Conservation (phyloP, 805 yeast species). For the Saccharomycopsis microspora region DNA sequence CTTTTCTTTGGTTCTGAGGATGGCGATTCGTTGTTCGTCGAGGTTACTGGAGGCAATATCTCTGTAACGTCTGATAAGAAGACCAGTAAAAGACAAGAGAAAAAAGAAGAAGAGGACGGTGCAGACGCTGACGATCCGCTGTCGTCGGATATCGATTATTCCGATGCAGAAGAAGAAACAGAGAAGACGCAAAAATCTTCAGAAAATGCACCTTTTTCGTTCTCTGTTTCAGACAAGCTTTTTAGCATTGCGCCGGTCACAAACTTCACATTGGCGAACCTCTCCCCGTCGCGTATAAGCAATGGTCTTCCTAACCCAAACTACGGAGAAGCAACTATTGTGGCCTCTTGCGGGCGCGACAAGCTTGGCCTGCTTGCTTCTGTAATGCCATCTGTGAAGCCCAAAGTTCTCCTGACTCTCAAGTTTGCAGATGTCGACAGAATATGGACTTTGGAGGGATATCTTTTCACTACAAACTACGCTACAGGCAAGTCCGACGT, state of each 20-base stretch:
- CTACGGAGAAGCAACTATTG: conserved; percentile 50
- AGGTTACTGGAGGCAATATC: conserved; percentile 9
- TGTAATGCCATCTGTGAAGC: conserved; percentile 58
- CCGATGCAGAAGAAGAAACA: conserved; percentile 13
- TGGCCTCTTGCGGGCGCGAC: conserved; percentile 60
- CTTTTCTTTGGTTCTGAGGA: conserved; percentile 10
- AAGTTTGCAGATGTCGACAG: conserved; percentile 62
- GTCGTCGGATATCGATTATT: conserved; percentile 12
- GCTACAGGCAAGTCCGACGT: conserved; percentile 54
- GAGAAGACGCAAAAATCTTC: background rate
- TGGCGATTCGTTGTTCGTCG: conserved; percentile 11
- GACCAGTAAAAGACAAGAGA: conserved; percentile 1
- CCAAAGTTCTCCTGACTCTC: conserved; percentile 53
- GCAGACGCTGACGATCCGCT: conserved; percentile 12
- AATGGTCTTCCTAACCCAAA: conserved; percentile 64
- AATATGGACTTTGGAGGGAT: conserved; percentile 66
- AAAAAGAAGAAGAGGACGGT: conserved; percentile 8
- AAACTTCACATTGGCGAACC: conserved; percentile 52
- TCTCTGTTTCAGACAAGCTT: conserved; percentile 41
- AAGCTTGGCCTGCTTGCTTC: conserved; percentile 44
- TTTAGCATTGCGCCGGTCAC: conserved; percentile 65
- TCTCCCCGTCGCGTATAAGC: conserved; percentile 39
- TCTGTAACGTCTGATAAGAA: conserved; percentile 3
- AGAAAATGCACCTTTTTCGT: conserved; percentile 16
- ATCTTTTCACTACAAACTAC: conserved; percentile 62